Conservation (phyloP, 108 stramenopile species). For the Cyclostephanos tholiformis region DNA sequence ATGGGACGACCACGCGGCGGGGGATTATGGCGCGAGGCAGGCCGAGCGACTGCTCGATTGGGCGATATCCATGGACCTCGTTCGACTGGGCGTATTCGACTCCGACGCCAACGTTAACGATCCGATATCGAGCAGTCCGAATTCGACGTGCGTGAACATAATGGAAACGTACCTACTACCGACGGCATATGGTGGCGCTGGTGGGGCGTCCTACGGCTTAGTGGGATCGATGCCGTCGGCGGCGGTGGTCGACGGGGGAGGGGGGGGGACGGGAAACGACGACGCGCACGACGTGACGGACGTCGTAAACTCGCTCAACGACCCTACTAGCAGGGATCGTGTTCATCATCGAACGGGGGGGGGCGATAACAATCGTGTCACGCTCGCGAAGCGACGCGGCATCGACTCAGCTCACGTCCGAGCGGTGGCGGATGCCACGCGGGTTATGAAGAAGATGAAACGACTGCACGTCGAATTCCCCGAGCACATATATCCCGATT, state of each 20-base stretch:
- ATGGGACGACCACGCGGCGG: neutral
- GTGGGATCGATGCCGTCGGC: too few species aligned
- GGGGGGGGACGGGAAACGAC: neutral
- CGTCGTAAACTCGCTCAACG: neutral
- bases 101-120: neutral
- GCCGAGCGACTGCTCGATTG: slow-evolving; percentile 45
- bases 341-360: neutral
- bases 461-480: slow-evolving; percentile 25
- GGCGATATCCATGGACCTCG: slow-evolving; percentile 34
- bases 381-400: slow-evolving; percentile 32
- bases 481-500: slow-evolving; percentile 32
- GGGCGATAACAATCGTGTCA: slow-evolving; percentile 16
- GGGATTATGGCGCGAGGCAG: slow-evolving; percentile 33
- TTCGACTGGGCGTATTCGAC: slow-evolving; percentile 32
- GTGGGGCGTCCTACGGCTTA: slow-evolving; percentile 7
- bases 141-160: slow-evolving; percentile 34
- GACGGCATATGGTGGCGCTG: slow-evolving; percentile 31
- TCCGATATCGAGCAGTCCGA: slow-evolving; percentile 22
- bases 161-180: slow-evolving; percentile 44
- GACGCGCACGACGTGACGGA: too few species aligned
- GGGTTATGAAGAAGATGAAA: slow-evolving; percentile 46
- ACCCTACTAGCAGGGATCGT: neutral
- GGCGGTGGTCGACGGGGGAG: too few species aligned
- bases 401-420: slow-evolving; percentile 23
- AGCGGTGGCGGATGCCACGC: slow-evolving; percentile 40